Evolutionary conservation across 768 basidiomycete species (phyloP), one percentile per base, ranked within the genome.

Genomic region (Trametes gibbosa): DNA sequence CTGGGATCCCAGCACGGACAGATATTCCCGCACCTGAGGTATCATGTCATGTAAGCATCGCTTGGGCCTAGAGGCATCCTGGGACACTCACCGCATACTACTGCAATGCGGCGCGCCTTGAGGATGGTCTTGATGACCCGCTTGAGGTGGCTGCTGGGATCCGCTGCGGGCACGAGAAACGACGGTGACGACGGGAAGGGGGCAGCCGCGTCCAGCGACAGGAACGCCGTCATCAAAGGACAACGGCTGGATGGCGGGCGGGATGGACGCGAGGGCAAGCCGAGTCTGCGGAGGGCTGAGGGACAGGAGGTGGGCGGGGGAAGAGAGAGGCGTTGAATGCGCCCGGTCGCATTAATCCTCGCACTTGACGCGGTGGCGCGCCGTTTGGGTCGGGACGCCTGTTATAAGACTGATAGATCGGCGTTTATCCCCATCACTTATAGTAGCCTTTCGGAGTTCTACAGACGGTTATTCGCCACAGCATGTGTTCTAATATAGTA

Each of bases 1-100:
- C 94, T 32, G 94, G 93, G 45, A 95, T 95, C 16, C 91, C 90
- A 47, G 91, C 89, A 39, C 85, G 82, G 12, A 92, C 90, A 58
- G 91, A 93, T 56, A 95, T 90, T 46, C 93, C 93, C 60, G 93
- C 93, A 61, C 92, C 93, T 92, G 43, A 13, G 57, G 24, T 41
- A 41, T 34, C 51, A 24, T 1, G 51, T 51, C 25, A 23, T 45
- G 50, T 63, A 56, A 29, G 46, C 37, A 56, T 34, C 39, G 40
- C 59, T 19, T 27, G 3, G 27, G n/a, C 23, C 21, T 19, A 39
- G 42, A 19, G 2, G 45, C 5, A 27, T 19, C 6, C 27, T 21
- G 17, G 14, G 51, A 41, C 13, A 81, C 87, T 67, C 58, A 91
- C 92, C 92, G 70, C 87, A 91, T 55, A 95, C 83, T 64, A 94